Conservation (phyloP, 208 protist species). For the Acanthamoeba divionensis region DNA sequence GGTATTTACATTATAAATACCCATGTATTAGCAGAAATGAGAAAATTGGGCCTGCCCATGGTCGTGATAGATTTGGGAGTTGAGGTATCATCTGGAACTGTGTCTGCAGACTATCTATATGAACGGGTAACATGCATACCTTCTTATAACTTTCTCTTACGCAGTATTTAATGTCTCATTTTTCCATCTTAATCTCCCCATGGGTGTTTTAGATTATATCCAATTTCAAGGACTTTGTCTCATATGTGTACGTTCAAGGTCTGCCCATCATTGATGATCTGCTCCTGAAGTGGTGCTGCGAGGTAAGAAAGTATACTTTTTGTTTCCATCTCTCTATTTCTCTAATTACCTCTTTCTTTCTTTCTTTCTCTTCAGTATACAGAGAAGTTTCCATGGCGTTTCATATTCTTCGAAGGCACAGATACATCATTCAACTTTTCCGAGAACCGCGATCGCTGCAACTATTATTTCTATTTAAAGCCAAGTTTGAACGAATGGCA, state of each 20-base stretch:
- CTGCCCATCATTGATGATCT: background rate
- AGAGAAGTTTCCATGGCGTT: background rate
- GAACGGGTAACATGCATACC: background rate
- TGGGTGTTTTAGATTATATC: background rate
- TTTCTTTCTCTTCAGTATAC: constrained; percentile 2
- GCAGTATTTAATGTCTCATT: background rate
- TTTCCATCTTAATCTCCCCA: background rate
- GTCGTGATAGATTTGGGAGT: background rate
- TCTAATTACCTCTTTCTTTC: too few species aligned
- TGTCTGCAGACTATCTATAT: background rate
- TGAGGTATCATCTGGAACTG: background rate
- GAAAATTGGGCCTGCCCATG: background rate
- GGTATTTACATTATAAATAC: background rate
- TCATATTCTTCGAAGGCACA: constrained; percentile 20
- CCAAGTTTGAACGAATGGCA: background rate
- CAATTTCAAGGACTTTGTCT: background rate
- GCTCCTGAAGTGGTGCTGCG: constrained; percentile 40
- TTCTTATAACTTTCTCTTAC: background rate
- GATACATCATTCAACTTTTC: background rate
- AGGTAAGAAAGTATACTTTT: background rate
- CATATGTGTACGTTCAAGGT: constrained; percentile 3
- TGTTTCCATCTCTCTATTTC: too few species aligned
- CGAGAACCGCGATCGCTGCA: constrained; percentile 28
- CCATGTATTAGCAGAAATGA: background rate
- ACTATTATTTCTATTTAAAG: background rate